Base-by-base conservation (phyloP, 768 basidiomycete genomes). In the Calocybe cyanea region DNA sequence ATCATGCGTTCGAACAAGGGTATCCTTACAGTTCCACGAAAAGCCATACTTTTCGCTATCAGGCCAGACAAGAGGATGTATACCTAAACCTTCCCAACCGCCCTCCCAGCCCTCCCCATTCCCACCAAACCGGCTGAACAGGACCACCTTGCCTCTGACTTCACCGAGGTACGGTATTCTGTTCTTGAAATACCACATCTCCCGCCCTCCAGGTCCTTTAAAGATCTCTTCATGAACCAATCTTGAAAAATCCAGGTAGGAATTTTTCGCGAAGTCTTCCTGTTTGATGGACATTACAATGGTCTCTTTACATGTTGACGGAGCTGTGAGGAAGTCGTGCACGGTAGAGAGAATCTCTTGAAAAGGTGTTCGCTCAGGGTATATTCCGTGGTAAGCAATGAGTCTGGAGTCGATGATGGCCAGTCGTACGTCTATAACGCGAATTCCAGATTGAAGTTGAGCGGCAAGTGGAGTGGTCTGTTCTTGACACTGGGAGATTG, bases 231-330 rank as follows among this genome's bases (percentile, higher is more conserved):
- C 67, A 28, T 75, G 77, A 7, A 93, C 85, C 8, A 82, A 63
- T 23, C 62, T 54, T 2, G 87, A 87, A 63, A 94, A 92, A 5
- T 66, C 46, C 1, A 62, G 53, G 0, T 69, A 59, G 3, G 77
- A 67, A 0, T 74, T 72, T 15, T 55, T 62, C 4, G 70, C 59
- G 46, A 71, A 80, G 53, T 90, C 85, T 61, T 97, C 93, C 59
- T 94, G 87, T 63, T 95, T 94, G 59, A 97, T 77, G 13, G 85
- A 92, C 70, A 94, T 81, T 21, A 96, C 77, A 28, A 96, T 62
- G 0, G 87, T 87, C 63, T 95, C 93, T 21, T 69, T 72, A 7
- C 67, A 70, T 1, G 87, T 77, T 3, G 55, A 53, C 0, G 80
- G 72, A 0, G 76, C 70, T 7, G 74, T 73, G 31, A 94, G 77